Evolutionary conservation across 768 basidiomycete genomes (phyloP), one percentile per base, ranked within the genome.

Genomic region (Rhizopogon vesiculosus): DNA sequence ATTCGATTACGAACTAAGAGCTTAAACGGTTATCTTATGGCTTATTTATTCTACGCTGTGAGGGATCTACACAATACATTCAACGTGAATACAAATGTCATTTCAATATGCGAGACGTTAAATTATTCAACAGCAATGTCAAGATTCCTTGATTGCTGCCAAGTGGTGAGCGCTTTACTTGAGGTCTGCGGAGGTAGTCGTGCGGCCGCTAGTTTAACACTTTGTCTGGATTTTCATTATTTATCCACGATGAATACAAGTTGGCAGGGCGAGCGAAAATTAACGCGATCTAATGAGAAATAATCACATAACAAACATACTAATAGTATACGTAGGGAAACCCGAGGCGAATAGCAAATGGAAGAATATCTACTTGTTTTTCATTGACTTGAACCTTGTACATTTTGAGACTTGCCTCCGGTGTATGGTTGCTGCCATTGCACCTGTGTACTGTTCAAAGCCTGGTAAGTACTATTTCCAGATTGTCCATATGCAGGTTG

Each of bases 401-500:
- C 8, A 38, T 25, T 25, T 16, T 22, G 33, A n/a, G 9, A 22
- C 15, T 19, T 1, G 19, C 35, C 35, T 48, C 74, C 70, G 25
- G 57, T 54, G 42, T 73, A 72, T 48, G 72, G 69, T 52, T 58
- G 62, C 56, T 69, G 73, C 74, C 72, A 76, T 45, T 69, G 68
- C 46, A 74, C 57, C 38, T 57, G 61, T 48, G 64, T 60, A 48
- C 60, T 45, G 33, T 64, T 65, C 60, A 61, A 53, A 62, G 62
- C 65, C 50, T 63, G 69, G 59, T 38, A n/a, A 16, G 18, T 15
- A 28, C 5, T 42, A 35, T 28, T 48, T 57, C 54, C 45, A 15
- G 33, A 28, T 31, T 28, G 56, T 5, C 10, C 31, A 50, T 33
- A 43, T 42, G 31, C 12, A 18, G 44, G 53, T 28, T 55, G 54